Evolutionary conservation across 2,329 filamentous ascomycete species (phyloP).

Genomic region (Aspergillus pseudoglaucus): DNA sequence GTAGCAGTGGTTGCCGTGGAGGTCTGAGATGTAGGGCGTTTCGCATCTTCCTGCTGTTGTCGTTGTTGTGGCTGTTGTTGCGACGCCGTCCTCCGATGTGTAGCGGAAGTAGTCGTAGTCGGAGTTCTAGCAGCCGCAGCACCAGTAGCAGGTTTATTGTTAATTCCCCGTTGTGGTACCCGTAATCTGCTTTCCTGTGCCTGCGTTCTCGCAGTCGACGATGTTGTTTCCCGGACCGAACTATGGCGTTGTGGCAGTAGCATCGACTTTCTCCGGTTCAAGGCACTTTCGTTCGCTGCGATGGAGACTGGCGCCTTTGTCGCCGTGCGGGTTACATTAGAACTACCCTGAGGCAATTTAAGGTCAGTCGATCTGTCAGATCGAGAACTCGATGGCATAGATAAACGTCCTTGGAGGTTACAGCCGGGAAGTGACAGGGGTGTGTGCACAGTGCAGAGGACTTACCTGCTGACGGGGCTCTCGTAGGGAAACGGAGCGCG

Average conservation of each 20-base stretch:
- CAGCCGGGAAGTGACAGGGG: neutral
- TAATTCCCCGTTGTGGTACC: conserved; percentile 10
- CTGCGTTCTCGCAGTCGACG: conserved; percentile 7
- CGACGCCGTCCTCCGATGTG: conserved; percentile 7
- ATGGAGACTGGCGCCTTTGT: conserved; percentile 5
- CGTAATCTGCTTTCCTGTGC: conserved; percentile 8
- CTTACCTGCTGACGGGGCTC: conserved; percentile 29
- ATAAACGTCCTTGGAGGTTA: neutral
- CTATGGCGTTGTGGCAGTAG: conserved; percentile 24
- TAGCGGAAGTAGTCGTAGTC: neutral
- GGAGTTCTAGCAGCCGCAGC: no score
- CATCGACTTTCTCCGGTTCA: conserved; percentile 23
- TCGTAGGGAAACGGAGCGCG: conserved; percentile 29
- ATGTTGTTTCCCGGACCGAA: neutral
- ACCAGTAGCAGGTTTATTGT: neutral
- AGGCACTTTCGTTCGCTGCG: conserved; percentile 12
- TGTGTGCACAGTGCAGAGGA: neutral
- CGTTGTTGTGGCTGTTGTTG: conserved; percentile 7
- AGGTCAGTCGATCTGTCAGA: neutral
- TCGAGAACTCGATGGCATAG: neutral
- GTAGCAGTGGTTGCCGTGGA: conserved; percentile 1
- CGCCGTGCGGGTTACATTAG: neutral
- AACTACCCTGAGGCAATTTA: neutral
- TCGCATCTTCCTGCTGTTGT: neutral
- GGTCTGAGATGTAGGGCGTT: neutral